Evolutionary conservation across 805 yeast species (phyloP), one percentile per base, ranked within the genome.

Genomic region (Saccharomycopsis oosterbeekiorum): DNA sequence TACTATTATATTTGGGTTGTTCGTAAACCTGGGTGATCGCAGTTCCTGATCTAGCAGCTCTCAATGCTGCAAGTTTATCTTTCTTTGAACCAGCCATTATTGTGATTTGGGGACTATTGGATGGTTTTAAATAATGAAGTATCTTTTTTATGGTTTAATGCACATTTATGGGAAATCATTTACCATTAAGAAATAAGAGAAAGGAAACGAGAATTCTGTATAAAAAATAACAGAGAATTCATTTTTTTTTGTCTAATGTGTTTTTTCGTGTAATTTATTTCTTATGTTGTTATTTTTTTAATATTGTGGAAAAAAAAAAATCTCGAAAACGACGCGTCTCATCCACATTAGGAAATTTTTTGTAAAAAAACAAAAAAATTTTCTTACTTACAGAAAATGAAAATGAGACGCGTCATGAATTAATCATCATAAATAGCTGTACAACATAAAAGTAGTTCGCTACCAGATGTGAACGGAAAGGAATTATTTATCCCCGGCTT

Each of bases 21-120:
- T 78, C 79, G 36, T 76, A 76, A 19, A 78, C 76, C n/a, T 72
- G 69, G 6, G 75, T 72, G 3, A 77, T 71, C 42, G 81, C 72
- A 8, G 84, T 85, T 2, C 87, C 83, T 24, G 80, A 78, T 70
- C 90, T 78, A 21, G 91, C 84, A 61, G 80, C 84, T 61, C 84
- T 78, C 59, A 88, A 77, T 64, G 84, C 80, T 65, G 82, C 85
- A 34, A 88, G 74, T 72, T 81, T 85, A 57, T 73, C 73, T 56
- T 73, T 76, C 59, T 71, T 71, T 29, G 72, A 71, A 79, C 77
- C 21, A 2, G 58, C 58, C 58, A 56, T 56, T 14, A 17, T 55
- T 19, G 6, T 8, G 17, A 40, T 9, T 5, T 17, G 4, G 12
- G 15, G 9, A 10, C 12, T 5, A 5, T 12, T 37, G 15, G 3